These are phyloP conservation scores for Ustilago esculenta DNA, from an alignment of 1,284 basidiomycete species.

Conservation along the genomic window DNA sequence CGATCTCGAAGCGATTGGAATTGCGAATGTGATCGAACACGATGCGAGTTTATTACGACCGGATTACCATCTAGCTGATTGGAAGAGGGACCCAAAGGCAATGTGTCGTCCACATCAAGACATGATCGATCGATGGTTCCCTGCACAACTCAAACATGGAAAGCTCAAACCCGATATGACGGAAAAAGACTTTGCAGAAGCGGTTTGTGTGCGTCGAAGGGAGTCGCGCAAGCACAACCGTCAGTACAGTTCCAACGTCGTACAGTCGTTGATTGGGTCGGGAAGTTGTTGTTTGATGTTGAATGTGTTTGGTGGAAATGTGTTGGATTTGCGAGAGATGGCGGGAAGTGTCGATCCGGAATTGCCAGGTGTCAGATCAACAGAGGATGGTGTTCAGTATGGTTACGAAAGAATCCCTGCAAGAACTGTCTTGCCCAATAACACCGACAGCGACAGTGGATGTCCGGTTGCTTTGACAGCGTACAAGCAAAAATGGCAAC, in stretches of 20 bases:
- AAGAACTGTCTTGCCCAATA: conserved; percentile 19
- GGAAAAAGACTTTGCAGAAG: conserved; percentile 32
- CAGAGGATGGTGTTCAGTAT: conserved; percentile 16
- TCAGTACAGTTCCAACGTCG: conserved; percentile 33
- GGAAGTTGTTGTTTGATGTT: conserved; percentile 48
- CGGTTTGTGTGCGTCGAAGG: conserved; percentile 19
- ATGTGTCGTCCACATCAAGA: conserved; percentile 42
- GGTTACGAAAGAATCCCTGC: conserved; percentile 40
- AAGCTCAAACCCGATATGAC: conserved; percentile 21
- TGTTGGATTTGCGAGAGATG: conserved; percentile 38
- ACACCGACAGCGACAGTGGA: conserved; percentile 7
- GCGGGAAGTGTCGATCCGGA: conserved; percentile 25
- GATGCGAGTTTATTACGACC: conserved; percentile 38
- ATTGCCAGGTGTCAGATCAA: conserved; percentile 22
- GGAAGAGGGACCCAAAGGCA: conserved; percentile 18
- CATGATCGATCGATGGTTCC: conserved; percentile 46
- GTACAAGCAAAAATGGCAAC: conserved; percentile 36
- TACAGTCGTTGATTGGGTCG: conserved; percentile 32
- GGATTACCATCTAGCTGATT: conserved; percentile 30
- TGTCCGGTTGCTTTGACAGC: conserved; percentile 2
- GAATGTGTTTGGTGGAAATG: conserved; percentile 35
- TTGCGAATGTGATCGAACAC: conserved; percentile 39
- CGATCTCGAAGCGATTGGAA: conserved; percentile 27
- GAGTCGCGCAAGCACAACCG: conserved; percentile 25
- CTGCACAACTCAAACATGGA: conserved; percentile 26